phyloP scores from a whole-genome alignment of 2,329 filamentous ascomycete species.

The Clarireedia hainanense region DNA sequence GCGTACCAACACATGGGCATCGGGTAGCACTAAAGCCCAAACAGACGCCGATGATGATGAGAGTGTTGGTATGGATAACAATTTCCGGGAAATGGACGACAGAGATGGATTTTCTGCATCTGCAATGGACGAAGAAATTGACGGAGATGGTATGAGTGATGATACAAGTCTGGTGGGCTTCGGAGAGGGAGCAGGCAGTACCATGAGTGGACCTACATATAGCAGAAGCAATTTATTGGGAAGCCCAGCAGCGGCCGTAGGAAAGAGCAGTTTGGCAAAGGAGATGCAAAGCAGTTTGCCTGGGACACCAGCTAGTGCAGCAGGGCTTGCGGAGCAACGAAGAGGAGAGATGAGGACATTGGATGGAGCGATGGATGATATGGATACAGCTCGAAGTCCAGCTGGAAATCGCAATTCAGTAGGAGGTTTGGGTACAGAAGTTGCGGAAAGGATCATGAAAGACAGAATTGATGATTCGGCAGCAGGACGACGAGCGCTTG shows the following conservation, averaged over 20 bases:
- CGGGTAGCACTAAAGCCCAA: constrained; percentile 45
- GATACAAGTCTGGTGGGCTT: constrained; percentile 86
- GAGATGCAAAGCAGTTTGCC: constrained; percentile 16
- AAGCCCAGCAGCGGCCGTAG: constrained; percentile 28
- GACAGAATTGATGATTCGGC: constrained; percentile 44
- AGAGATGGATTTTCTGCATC: constrained; percentile 30
- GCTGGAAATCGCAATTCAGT: background rate
- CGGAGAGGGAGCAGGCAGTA: constrained; percentile 82
- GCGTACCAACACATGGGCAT: constrained; percentile 55
- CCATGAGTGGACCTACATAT: constrained; percentile 72
- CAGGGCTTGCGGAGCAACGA: constrained; percentile 37
- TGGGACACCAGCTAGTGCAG: constrained; percentile 18
- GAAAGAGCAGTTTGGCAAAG: constrained; percentile 22
- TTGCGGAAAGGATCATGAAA: constrained; percentile 57
- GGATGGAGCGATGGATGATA: constrained; percentile 54
- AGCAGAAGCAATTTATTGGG: constrained; percentile 36
- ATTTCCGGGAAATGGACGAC: constrained; percentile 43
- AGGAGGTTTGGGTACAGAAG: constrained; percentile 33
- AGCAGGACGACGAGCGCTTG: constrained; percentile 31
- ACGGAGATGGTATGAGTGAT: constrained; percentile 62
- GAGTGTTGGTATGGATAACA: constrained; percentile 35
- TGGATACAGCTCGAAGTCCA: constrained; percentile 48
- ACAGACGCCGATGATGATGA: constrained; percentile 46
- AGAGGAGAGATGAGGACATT: constrained; percentile 56
- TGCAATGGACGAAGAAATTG: constrained; percentile 39